phyloP scores from a whole-genome alignment of 257 asterid species.

The Ligustrum vulgare region DNA sequence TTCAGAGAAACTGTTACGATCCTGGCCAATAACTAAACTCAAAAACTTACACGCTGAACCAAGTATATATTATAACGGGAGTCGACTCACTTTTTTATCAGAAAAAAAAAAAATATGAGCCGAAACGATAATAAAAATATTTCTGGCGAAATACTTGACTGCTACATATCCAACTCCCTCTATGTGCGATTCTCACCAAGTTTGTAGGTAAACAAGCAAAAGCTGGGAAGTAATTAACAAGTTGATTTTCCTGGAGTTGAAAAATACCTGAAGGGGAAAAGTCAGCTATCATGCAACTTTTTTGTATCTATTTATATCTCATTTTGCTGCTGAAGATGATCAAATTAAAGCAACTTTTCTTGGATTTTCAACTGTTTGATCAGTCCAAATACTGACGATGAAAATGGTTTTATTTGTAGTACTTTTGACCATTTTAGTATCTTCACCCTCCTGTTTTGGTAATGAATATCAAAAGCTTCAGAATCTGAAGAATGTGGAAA shows the following conservation, averaged over 20 bases:
- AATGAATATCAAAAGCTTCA: neutral
- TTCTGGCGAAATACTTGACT: neutral
- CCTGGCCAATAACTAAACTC: neutral
- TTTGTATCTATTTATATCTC: neutral
- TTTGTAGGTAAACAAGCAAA: neutral
- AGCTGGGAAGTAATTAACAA: neutral
- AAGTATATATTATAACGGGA: neutral
- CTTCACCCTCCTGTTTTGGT: constrained; percentile 21
- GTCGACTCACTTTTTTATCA: neutral
- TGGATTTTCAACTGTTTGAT: neutral
- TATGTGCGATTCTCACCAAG: neutral
- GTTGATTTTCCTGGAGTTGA: constrained; percentile 17
- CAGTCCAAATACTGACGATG: constrained; percentile 11
- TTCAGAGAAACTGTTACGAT: neutral
- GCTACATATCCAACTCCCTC: neutral
- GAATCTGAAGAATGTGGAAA: neutral
- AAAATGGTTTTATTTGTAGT: constrained; percentile 3
- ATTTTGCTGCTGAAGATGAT: neutral
- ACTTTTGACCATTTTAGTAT: constrained; percentile 15
- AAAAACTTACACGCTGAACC: too few relatives aligned
- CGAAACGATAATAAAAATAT: neutral
- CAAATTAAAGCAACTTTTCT: neutral
- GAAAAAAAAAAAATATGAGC: neutral
- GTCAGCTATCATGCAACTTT: neutral
- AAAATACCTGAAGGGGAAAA: constrained; percentile 12